Evolutionary conservation across 169 alveolate genomes (phyloP), one percentile per base, ranked within the genome.

Genomic region (Babesia bovis): DNA sequence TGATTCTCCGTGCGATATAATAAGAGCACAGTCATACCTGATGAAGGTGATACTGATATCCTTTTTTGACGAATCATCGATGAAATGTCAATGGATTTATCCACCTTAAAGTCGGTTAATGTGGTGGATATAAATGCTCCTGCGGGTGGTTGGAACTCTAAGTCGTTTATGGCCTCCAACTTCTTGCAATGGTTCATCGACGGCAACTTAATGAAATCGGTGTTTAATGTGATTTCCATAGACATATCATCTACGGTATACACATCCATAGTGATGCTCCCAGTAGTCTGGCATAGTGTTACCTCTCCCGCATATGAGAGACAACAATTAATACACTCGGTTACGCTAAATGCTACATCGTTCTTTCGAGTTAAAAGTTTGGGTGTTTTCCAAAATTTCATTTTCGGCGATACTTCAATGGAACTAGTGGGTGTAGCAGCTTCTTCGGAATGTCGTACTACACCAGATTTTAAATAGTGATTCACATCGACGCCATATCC

Each of bases 21-120:
- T 52, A 69, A 33, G 13, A 79, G 72, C 28, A 49, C 49, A 3
- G 69, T 52, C 41, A 26, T 26, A 6, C 78, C 83, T n/a, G 68
- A 60, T 17, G 83, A 78, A 6, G 87, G 87, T 12, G 57, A 25
- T 19, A 59, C 12, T 17, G 66, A 25, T 1, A 79, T 57, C 9
- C 21, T 21, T 15, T 40, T 52, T 15, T 26, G 57, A 9, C 28
- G 25, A 50, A 41, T 7, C 25, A 77, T 30, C 10, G 66, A 13
- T 19, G n/a, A 17, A 12, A 70, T 35, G 26, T 79, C 38, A 17
- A 79, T 83, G 13, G 70, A 52, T 52, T 59, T 65, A 53, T 79
- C 70, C 30, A 79, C 67, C 71, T 79, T 79, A 67, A 51, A 77
- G 49, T 77, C 85, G 15, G 26, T 63, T 49, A 77, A 19, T 26